Percentiles rank a stretch among this genome's conserved stretches.
Evolutionary conservation across 108 stramenopile species (phyloP).

Genomic region (Skeletonema marinoi): DNA sequence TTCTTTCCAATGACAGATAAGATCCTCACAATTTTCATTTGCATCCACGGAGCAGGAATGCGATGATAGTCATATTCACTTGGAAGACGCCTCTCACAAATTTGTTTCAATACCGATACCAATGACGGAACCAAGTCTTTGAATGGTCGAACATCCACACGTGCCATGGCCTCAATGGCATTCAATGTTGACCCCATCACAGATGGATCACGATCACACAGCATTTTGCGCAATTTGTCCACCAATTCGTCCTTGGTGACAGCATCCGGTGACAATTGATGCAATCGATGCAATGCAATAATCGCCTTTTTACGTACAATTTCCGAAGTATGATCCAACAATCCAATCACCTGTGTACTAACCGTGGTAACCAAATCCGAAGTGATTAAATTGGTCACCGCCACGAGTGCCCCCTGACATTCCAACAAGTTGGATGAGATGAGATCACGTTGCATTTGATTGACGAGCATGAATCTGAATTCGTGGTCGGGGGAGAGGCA

Average conservation of each 20-base stretch:
- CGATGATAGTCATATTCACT: slow-evolving; percentile 98
- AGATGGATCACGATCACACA: slow-evolving; percentile 96
- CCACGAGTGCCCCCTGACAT: slow-evolving; percentile 88
- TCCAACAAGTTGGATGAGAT: slow-evolving; percentile 91
- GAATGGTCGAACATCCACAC: slow-evolving; percentile 70
- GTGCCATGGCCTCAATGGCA: slow-evolving; percentile 88
- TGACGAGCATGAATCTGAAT: slow-evolving; percentile 99
- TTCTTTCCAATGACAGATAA: slow-evolving; percentile 91
- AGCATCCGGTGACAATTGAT: slow-evolving; percentile 86
- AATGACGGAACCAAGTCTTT: slow-evolving; percentile 94
- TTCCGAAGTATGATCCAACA: slow-evolving; percentile 72
- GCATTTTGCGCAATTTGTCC: slow-evolving; percentile 87
- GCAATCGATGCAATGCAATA: slow-evolving; percentile 89
- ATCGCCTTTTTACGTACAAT: slow-evolving; percentile 96
- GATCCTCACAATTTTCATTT: slow-evolving; percentile 94
- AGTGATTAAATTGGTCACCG: slow-evolving; percentile 86
- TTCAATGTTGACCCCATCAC: slow-evolving; percentile 96
- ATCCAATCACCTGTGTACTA: slow-evolving; percentile 65
- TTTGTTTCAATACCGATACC: slow-evolving; percentile 96
- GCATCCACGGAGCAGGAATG: slow-evolving; percentile 99
- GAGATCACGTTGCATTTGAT: slow-evolving; percentile 98
- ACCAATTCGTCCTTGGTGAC: slow-evolving; percentile 75
- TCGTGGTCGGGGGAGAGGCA: slow-evolving; percentile 95
- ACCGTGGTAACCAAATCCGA: slow-evolving; percentile 94
- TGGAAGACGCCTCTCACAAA: slow-evolving; percentile 95